Conservation (phyloP, 441 rosid species). For the Melastoma candidum region DNA sequence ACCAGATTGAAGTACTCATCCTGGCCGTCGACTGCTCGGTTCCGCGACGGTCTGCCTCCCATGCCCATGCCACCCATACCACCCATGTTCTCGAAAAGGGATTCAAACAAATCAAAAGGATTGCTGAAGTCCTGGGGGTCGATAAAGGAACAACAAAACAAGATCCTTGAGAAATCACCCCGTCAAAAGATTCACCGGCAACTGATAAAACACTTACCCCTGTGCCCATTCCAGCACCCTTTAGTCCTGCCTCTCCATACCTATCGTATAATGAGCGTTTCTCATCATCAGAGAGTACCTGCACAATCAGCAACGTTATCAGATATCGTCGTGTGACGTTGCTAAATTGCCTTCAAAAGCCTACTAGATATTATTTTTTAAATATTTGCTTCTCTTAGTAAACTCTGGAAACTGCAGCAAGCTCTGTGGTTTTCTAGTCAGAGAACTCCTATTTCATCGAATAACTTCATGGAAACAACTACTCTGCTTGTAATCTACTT, state of each 20-base stretch:
- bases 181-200: not conserved
- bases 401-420: no score
- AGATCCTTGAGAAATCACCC: conserved; percentile 3
- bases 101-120: conserved; percentile 90
- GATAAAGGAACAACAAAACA: conserved; percentile 5
- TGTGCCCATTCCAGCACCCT: conserved; percentile 93
- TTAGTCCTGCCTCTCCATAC: conserved; percentile 95
- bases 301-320: conserved; percentile 13
- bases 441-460: no score
- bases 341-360: not conserved
- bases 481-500: no score
- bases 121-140: conserved; percentile 77
- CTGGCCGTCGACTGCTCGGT: conserved; percentile 74
- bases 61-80: conserved; percentile 78
- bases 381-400: no score
- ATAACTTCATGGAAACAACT: no score
- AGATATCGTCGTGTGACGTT: no score
- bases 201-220: conserved; percentile 56
- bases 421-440: no score
- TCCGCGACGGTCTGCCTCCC: conserved; percentile 64
- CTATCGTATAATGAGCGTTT: conserved; percentile 83
- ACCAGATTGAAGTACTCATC: conserved; percentile 79
- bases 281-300: conserved; percentile 95
- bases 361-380: no score
- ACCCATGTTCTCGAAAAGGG: conserved; percentile 74